phyloP scores from a whole-genome alignment of 2,329 filamentous ascomycete genomes.

The Berkeleyomyces rouxiae region DNA sequence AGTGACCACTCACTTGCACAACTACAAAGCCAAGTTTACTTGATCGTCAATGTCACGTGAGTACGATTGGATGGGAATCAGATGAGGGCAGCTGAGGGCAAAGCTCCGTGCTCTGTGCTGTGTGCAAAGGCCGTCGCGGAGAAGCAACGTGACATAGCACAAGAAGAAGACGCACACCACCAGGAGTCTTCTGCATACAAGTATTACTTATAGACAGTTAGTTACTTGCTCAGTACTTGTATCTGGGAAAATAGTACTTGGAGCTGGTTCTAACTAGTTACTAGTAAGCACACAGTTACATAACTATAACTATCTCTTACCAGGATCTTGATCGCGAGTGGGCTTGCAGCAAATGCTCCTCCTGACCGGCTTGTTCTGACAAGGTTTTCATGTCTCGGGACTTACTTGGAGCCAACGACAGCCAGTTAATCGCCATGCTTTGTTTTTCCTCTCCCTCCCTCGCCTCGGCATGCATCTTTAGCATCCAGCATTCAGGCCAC shows the following conservation, averaged over 20 bases:
- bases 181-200: not conserved
- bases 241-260: too few species aligned
- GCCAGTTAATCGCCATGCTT: not conserved
- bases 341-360: not conserved
- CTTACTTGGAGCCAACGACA: not conserved
- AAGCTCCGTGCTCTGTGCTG: too few species aligned
- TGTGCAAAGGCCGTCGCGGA: not conserved
- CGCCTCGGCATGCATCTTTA: not conserved
- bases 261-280: too few species aligned
- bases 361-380: not conserved
- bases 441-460: not conserved
- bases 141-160: not conserved
- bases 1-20: too few species aligned
- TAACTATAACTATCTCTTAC: not conserved
- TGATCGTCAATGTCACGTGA: too few species aligned
- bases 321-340: not conserved
- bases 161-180: not conserved
- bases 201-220: not conserved
- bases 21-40: too few species aligned
- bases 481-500: too few species aligned
- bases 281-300: not conserved
- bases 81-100: too few species aligned
- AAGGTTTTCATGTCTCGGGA: not conserved
- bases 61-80: too few species aligned
- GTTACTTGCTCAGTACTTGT: too few species aligned